Evolutionary conservation across 495 filamentous ascomycete species (phyloP).

Genomic region (Aspergillus leporis): DNA sequence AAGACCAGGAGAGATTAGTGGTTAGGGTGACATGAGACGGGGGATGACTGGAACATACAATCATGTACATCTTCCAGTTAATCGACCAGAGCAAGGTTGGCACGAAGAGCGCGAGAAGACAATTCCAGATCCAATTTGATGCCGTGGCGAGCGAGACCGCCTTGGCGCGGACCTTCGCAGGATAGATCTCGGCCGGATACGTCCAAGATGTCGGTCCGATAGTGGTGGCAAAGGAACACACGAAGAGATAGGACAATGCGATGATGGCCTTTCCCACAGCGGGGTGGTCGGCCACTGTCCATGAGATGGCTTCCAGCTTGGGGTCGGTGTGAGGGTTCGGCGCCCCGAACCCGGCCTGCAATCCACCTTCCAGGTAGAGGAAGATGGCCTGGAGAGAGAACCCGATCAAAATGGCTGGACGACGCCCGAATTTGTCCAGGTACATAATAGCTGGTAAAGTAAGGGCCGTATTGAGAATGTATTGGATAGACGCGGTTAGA

Average conservation of each 20-base stretch:
- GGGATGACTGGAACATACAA: constrained; percentile 12
- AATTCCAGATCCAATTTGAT: constrained; percentile 64
- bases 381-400: constrained; percentile 51
- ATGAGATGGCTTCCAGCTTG: constrained; percentile 50
- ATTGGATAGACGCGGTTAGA: constrained; percentile 72
- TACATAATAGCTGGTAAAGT: constrained; percentile 62
- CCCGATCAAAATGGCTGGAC: constrained; percentile 51
- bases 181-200: constrained; percentile 68
- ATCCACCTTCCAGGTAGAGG: constrained; percentile 53
- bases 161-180: constrained; percentile 64
- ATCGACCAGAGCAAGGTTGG: constrained; percentile 20
- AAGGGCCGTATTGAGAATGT: constrained; percentile 71
- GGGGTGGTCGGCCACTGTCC: constrained; percentile 54
- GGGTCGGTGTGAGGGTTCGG: constrained; percentile 40
- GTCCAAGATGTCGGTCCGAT: constrained; percentile 49
- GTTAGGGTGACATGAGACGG: too few species aligned
- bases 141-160: constrained; percentile 66
- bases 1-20: not conserved
- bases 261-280: constrained; percentile 53
- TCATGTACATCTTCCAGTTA: constrained; percentile 28
- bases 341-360: constrained; percentile 63
- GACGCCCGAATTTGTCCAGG: constrained; percentile 55
- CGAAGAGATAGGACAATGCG: constrained; percentile 66
- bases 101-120: constrained; percentile 19
- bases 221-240: constrained; percentile 60